Conservation (phyloP, 495 filamentous ascomycete species). For the Annulohypoxylon bovei region DNA sequence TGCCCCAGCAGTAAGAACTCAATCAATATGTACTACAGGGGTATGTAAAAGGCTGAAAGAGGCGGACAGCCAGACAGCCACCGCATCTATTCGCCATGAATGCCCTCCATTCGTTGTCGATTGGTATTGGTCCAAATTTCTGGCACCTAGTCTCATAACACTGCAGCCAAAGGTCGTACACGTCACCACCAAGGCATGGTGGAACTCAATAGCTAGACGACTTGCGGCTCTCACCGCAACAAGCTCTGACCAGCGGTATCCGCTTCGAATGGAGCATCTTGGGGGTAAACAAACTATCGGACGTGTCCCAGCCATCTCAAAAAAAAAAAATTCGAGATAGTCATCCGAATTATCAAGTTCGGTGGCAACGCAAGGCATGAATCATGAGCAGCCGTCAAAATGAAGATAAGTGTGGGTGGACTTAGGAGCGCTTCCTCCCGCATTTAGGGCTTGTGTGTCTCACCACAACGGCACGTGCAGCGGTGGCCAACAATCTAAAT, state of each 20-base stretch:
- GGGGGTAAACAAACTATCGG: conserved; percentile 12
- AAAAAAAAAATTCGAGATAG: conserved; percentile 12
- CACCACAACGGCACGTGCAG: conserved; percentile 18
- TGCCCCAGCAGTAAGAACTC: conserved; percentile 24
- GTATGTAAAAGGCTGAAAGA: conserved; percentile 1
- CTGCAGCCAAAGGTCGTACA: conserved; percentile 28
- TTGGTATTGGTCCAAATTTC: conserved; percentile 14
- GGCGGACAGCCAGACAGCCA: not conserved
- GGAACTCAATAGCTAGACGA: conserved; percentile 11
- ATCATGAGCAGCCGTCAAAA: conserved; percentile 2
- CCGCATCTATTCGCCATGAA: not conserved
- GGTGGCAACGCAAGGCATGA: conserved; percentile 4
- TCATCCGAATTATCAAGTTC: not conserved
- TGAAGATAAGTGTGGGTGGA: not conserved
- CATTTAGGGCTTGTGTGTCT: conserved; percentile 16
- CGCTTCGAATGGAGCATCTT: conserved; percentile 13
- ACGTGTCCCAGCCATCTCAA: conserved; percentile 6
- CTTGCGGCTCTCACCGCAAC: conserved; percentile 42
- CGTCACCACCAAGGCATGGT: conserved; percentile 32
- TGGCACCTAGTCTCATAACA: conserved; percentile 19
- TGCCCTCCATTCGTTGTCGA: not conserved
- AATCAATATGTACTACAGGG: conserved; percentile 13
- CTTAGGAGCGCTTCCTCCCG: conserved; percentile 24
- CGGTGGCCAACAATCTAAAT: conserved; percentile 7
- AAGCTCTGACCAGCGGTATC: conserved; percentile 28